phyloP scores from a whole-genome alignment of 805 yeast species.

The Hyphopichia homilentoma region DNA sequence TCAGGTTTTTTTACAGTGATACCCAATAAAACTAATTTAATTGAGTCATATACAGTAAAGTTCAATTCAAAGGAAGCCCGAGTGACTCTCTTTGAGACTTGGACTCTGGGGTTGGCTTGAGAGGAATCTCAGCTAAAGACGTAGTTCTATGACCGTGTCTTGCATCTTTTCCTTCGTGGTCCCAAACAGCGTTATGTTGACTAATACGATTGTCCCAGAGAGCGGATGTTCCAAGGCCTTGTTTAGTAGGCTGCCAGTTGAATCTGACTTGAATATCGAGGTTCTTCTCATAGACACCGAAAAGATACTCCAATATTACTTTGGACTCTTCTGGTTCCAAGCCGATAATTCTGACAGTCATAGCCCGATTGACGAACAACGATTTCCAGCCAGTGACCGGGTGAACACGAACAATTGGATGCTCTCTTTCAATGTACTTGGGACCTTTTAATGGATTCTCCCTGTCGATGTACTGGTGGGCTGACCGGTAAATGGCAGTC shows the following conservation, averaged over 20 bases:
- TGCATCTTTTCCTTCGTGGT: constrained; percentile 38
- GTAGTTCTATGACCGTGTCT: constrained; percentile 52
- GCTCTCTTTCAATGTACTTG: constrained; percentile 49
- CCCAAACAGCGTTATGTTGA: constrained; percentile 47
- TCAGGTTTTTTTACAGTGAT: too few species aligned
- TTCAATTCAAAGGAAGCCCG: constrained; percentile 27
- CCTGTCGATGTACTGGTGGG: constrained; percentile 41
- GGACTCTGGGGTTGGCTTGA: constrained; percentile 45
- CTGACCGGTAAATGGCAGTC: constrained; percentile 40
- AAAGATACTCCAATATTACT: constrained; percentile 44
- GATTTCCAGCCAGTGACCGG: constrained; percentile 65
- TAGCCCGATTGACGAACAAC: constrained; percentile 48
- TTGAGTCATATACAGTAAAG: constrained; percentile 6
- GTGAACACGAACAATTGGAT: constrained; percentile 60
- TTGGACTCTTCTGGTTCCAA: constrained; percentile 49
- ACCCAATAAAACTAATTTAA: too few species aligned
- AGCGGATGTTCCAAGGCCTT: constrained; percentile 47
- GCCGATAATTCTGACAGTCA: constrained; percentile 51
- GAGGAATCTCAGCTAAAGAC: constrained; percentile 52
- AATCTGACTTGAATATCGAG: constrained; percentile 55
- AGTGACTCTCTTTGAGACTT: constrained; percentile 52
- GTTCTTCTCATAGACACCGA: constrained; percentile 44
- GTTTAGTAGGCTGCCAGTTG: constrained; percentile 44
- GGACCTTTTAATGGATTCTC: constrained; percentile 46
- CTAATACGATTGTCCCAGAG: constrained; percentile 60